Evolutionary conservation across 2,329 filamentous ascomycete genomes (phyloP).

Genomic region (Fusarium falciforme): DNA sequence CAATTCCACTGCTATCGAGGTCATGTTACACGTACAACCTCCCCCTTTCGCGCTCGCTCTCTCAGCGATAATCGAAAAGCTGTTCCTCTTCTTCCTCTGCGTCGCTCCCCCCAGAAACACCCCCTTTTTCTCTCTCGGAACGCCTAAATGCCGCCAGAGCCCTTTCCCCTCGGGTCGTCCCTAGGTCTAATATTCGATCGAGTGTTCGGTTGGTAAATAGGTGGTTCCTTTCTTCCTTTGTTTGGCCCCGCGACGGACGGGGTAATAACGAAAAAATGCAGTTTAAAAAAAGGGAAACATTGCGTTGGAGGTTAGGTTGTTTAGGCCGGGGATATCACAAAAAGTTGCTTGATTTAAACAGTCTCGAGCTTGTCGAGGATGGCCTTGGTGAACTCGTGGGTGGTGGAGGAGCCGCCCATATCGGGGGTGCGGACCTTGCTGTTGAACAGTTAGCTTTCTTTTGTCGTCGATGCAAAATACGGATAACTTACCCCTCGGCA

Average conservation of each 20-base stretch:
- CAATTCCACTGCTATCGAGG: constrained; percentile 40
- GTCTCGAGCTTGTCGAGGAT: constrained; percentile 96
- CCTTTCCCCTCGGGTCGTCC: constrained; percentile 21
- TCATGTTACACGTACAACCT: constrained; percentile 45
- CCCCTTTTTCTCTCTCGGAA: constrained; percentile 22
- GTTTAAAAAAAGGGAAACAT: constrained; percentile 21
- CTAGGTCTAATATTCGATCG: constrained; percentile 37
- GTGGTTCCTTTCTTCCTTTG: constrained; percentile 7
- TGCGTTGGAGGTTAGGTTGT: constrained; percentile 26
- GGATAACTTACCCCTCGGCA: constrained; percentile 80
- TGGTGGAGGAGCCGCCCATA: constrained; percentile 92
- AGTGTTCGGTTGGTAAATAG: constrained; percentile 10
- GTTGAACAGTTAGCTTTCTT: constrained; percentile 54
- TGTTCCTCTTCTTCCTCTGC: constrained; percentile 19
- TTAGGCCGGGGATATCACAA: constrained; percentile 38
- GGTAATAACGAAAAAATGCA: constrained; percentile 21
- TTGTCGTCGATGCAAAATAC: no score
- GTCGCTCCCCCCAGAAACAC: constrained; percentile 10
- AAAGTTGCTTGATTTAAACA: constrained; percentile 59
- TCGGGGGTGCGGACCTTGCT: constrained; percentile 91
- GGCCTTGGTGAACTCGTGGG: constrained; percentile 94
- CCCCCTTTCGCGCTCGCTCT: constrained; percentile 14
- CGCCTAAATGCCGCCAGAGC: constrained; percentile 36
- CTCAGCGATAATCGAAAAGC: not conserved
- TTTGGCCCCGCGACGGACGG: constrained; percentile 10